Evolutionary conservation across 108 stramenopile genomes (phyloP).

Genomic region (Aureococcus anophagefferens): DNA sequence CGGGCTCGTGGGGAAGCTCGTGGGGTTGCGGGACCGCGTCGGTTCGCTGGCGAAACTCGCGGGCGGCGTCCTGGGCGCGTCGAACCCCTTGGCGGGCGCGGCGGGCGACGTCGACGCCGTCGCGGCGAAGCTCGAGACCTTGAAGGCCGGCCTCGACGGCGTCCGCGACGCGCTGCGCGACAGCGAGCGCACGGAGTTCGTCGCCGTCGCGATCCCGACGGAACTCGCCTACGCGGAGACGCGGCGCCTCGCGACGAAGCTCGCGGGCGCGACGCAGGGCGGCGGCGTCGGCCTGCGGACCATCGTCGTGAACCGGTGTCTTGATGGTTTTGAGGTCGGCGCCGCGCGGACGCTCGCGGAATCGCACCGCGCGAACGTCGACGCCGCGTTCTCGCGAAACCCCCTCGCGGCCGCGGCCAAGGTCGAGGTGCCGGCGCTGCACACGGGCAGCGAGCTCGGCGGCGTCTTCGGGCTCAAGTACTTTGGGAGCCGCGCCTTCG

Average conservation of each 20-base stretch:
- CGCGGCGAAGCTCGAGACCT: neutral
- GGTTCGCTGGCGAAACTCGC: neutral
- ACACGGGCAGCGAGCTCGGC: constrained; percentile 12
- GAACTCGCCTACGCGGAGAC: constrained; percentile 34
- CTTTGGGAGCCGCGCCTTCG: neutral
- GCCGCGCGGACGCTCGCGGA: neutral
- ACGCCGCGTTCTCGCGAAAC: too few species aligned
- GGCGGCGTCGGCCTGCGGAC: constrained; percentile 20
- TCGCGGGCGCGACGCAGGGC: neutral
- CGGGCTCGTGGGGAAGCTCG: constrained; percentile 22
- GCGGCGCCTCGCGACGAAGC: constrained; percentile 16
- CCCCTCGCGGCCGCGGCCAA: neutral
- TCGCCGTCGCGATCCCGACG: constrained; percentile 29
- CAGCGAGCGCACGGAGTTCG: constrained; percentile 28
- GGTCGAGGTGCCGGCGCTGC: neutral
- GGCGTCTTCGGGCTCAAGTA: neutral
- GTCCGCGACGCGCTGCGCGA: constrained; percentile 23
- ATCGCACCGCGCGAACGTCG: neutral
- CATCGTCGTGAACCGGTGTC: constrained; percentile 33
- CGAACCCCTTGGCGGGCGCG: neutral
- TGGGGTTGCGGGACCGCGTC: constrained; percentile 3
- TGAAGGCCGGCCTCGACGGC: neutral
- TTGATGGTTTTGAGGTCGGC: too few species aligned
- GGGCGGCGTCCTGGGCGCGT: neutral
- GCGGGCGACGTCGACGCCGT: neutral